Base-by-base conservation (phyloP, 2,329 filamentous ascomycete genomes). In the Helminthosporium solani region DNA sequence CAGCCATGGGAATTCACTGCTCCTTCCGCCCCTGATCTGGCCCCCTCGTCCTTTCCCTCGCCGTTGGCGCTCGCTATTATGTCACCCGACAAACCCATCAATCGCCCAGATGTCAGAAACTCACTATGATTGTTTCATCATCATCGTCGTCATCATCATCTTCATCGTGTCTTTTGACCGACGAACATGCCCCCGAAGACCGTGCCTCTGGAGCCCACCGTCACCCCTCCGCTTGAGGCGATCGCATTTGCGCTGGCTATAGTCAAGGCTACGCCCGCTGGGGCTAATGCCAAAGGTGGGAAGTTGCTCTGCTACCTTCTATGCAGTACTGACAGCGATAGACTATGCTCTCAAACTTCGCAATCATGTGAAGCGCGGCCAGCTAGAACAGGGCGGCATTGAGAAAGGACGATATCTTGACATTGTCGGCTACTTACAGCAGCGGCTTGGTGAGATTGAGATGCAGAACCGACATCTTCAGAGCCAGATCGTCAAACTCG, bases 361-460 rank as follows among this genome's bases (percentile, higher is more conserved):
- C 19, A 53, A 61, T 35, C 68, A 73, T 15, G 39, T 66, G n/a
- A 59, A 62, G 36, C 58, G 52, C 2, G 58, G 54, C 2, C 50
- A 35, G 20, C 52, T 57, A 14, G 47, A 57, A 1, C 46, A 52
- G 19, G 44, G 61, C 3, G 46, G 62, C 15, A 57, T 52, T 21
- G 55, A 64, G 14, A 38, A 51, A 0, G 54, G 64, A 33, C 61
- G 56, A 8, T 67, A 73, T 36, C 56, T 76, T 18, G 70, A 75
- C 46, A 58, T 70, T 12, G 67, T 69, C 9, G 53, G 65, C 3
- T 75, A 67, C 45, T 75, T 72, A 73, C 52, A 56, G 25, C 53
- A 66, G 7, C 56, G 57, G 34, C 65, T 52, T 33, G 49, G 56
- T 15, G 42, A 43, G 18, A 44, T 54, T 0, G 58, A 70, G n/a